phyloP scores from a whole-genome alignment of 176 grass and related monocot species.

The Carex myosuroides region DNA sequence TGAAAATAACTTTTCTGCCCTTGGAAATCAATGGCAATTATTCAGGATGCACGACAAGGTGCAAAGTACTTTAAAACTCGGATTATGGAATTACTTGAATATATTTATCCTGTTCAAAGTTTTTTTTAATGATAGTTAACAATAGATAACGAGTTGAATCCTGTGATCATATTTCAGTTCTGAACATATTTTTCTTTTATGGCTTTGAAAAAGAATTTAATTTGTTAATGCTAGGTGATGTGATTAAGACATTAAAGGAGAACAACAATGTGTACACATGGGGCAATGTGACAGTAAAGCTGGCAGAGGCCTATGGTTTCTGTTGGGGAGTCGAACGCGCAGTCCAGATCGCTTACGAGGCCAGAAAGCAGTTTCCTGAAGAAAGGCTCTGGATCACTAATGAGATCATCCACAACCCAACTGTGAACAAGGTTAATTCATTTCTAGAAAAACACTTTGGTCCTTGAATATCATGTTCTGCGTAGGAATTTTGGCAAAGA shows the following conservation, averaged over 20 bases:
- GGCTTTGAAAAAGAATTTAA: neutral
- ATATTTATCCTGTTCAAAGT: neutral
- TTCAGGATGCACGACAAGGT: neutral
- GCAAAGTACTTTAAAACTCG: neutral
- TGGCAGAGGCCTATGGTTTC: constrained; percentile 94
- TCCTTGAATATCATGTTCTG: neutral
- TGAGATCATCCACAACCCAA: constrained; percentile 98
- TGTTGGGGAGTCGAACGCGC: constrained; percentile 98
- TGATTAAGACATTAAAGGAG: constrained; percentile 83
- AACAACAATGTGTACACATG: constrained; percentile 72
- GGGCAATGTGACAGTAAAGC: constrained; percentile 73
- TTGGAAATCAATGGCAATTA: neutral
- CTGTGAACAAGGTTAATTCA: constrained; percentile 73
- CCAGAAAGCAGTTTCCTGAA: constrained; percentile 98
- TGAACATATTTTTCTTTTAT: neutral
- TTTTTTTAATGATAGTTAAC: neutral
- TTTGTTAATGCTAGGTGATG: constrained; percentile 43
- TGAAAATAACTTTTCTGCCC: neutral
- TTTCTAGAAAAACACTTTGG: neutral
- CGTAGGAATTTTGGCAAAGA: neutral
- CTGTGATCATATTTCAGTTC: neutral
- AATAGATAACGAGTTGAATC: neutral
- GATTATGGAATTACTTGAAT: neutral
- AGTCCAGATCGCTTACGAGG: constrained; percentile 97
- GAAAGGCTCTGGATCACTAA: constrained; percentile 95